Base-by-base conservation (phyloP, 768 basidiomycete genomes). In the Boletus huronensis region DNA sequence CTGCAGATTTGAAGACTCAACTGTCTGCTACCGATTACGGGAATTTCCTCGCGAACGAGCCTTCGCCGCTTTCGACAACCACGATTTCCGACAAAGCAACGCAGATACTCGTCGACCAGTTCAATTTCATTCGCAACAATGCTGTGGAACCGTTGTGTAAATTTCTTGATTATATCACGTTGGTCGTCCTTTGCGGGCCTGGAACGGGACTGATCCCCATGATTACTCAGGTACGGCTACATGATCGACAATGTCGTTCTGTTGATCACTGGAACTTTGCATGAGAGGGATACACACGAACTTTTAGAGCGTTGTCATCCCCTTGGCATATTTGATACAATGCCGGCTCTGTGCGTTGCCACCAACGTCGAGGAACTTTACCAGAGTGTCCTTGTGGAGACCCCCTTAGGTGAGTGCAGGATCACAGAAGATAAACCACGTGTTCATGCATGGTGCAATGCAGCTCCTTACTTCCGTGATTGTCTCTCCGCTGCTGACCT, bases 171-270 rank as follows among this genome's bases (percentile, higher is more conserved):
- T 99, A 98, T 71, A 91, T 99, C 74, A 98, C 95, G 90, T 98
- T 74, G 61, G 91, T 81, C 17, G 25, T 57, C 19, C 29, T 52
- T 32, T 50, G 35, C 46, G 35, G 35, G 25, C 46, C 49, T 31
- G 40, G 6, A 29, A 28, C 47, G 31, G 6, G 43, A 34, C 48
- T 60, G 48, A 59, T 54, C 43, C 31, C 19, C 41, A 35, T 40
- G 28, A 26, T 49, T 43, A 53, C 38, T 50, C 71, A 97, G 94
- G 42, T 97, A 97, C 70, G 93, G 85, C 29, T 99, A 98, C 75
- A 99, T 99, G 97, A 98, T 99, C 68, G 97, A 99, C 82, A 99
- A 99, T 70, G 90, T 99, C 65, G 87, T 99, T 55, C 81, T 99
- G 50, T 81, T 99, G 66, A 99, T 98, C 58, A 95, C 97, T 16